These are phyloP conservation scores for Blastobotrys raffinosifermentans DNA, from an alignment of 1,139 yeast genomes.

Conservation along the genomic window DNA sequence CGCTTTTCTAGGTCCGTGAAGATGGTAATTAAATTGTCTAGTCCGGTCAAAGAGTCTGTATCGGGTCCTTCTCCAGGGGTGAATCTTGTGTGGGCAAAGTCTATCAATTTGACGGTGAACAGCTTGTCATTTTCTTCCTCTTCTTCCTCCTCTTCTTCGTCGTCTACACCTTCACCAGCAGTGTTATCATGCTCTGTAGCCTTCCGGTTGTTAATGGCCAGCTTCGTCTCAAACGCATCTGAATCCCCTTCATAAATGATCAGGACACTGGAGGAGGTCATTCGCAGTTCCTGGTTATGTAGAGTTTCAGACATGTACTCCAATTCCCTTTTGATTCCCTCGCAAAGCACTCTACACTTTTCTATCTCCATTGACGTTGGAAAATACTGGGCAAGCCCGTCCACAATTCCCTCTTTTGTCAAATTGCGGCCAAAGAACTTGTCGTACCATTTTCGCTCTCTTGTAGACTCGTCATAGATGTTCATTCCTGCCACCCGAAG, in stretches of 20 bases:
- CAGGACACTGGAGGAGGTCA: slow-evolving; percentile 69
- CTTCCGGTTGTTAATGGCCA: slow-evolving; percentile 18
- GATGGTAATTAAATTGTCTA: slow-evolving; percentile 50
- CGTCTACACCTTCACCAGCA: slow-evolving; percentile 23
- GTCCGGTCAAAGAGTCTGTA: slow-evolving; percentile 60
- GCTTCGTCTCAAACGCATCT: slow-evolving; percentile 27
- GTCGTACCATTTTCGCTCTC: slow-evolving; percentile 43
- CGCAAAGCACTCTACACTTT: slow-evolving; percentile 33
- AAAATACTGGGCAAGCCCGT: slow-evolving; percentile 52
- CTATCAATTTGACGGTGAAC: slow-evolving; percentile 63
- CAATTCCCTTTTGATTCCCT: slow-evolving; percentile 49
- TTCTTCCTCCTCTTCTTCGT: slow-evolving; percentile 27
- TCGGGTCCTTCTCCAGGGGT: slow-evolving; percentile 65
- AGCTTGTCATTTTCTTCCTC: slow-evolving; percentile 31
- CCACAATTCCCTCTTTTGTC: slow-evolving; percentile 38
- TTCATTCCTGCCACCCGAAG: slow-evolving; percentile 90
- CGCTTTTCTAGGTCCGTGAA: slow-evolving; percentile 32
- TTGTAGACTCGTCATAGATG: slow-evolving; percentile 35
- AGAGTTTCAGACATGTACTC: slow-evolving; percentile 62
- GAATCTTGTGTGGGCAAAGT: slow-evolving; percentile 80
- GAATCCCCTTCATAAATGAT: slow-evolving; percentile 68
- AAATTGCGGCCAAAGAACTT: slow-evolving; percentile 68
- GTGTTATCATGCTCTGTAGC: slow-evolving; percentile 34
- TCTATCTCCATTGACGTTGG: slow-evolving; percentile 21
- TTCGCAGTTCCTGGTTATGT: slow-evolving; percentile 53